phyloP scores from a whole-genome alignment of 2,329 filamentous ascomycete species.

The Xylaria polymorpha region DNA sequence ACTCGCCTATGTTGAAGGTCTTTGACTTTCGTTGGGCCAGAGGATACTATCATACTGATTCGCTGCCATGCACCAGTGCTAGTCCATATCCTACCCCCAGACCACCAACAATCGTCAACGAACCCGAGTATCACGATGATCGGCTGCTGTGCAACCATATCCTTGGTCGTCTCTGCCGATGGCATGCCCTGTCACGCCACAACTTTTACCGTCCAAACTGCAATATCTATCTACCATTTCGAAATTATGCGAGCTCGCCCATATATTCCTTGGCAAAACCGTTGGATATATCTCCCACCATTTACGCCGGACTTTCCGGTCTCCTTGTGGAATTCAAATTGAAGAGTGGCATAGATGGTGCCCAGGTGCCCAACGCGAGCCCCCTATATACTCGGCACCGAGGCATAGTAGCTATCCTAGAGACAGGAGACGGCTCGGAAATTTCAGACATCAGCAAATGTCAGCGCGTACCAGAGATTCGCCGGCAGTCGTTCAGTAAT shows the following conservation, averaged over 20 bases:
- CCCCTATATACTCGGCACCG: constrained; percentile 36
- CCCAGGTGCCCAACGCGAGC: background rate
- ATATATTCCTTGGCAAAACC: constrained; percentile 62
- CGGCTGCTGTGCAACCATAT: constrained; percentile 52
- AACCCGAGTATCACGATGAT: constrained; percentile 37
- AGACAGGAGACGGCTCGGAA: constrained; percentile 48
- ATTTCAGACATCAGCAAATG: constrained; percentile 45
- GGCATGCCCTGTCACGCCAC: constrained; percentile 58
- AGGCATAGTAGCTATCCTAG: constrained; percentile 44
- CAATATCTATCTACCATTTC: constrained; percentile 57
- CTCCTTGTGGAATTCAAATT: constrained; percentile 59
- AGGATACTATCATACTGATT: constrained; percentile 61
- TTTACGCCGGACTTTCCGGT: constrained; percentile 63
- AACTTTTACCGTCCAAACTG: constrained; percentile 63
- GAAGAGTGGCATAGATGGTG: constrained; percentile 37
- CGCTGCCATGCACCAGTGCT: constrained; percentile 57
- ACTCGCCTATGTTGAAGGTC: constrained; percentile 58
- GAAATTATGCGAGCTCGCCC: constrained; percentile 41
- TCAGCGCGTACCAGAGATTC: constrained; percentile 44
- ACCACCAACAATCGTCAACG: constrained; percentile 40
- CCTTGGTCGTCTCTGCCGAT: constrained; percentile 55
- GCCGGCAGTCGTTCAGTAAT: constrained; percentile 38
- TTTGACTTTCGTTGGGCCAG: constrained; percentile 66
- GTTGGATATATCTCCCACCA: constrained; percentile 58
- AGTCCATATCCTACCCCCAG: constrained; percentile 53